Evolutionary conservation across 192 early-diverging fungal species (phyloP).

Genomic region (Endogone sp.): DNA sequence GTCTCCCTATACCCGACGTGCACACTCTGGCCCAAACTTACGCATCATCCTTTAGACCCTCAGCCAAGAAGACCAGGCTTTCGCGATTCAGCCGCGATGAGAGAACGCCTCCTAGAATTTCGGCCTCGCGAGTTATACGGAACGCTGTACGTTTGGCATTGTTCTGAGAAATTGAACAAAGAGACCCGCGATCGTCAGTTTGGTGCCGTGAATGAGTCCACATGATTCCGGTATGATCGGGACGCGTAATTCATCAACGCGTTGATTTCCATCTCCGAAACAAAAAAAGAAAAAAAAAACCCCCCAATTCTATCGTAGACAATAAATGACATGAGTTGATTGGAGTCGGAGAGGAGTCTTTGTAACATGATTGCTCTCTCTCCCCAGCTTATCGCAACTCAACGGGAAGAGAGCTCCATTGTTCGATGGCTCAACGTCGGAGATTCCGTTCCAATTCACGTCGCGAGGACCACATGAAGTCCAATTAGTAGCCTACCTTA

Average conservation of each 20-base stretch:
- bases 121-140: conserved; percentile 85
- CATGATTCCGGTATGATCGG: background rate
- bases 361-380: too few relatives aligned
- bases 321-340: too few relatives aligned
- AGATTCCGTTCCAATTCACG: background rate
- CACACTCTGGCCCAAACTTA: conserved; percentile 33
- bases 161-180: conserved; percentile 47
- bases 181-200: background rate
- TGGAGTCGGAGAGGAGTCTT: too few relatives aligned
- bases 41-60: conserved; percentile 89
- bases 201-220: background rate
- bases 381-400: too few relatives aligned
- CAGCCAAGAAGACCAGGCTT: conserved; percentile 77
- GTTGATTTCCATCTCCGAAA: too few relatives aligned
- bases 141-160: conserved; percentile 77
- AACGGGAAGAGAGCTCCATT: too few relatives aligned
- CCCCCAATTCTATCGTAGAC: too few relatives aligned
- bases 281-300: too few relatives aligned
- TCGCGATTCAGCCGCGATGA: conserved; percentile 81
- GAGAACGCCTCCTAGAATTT: conserved; percentile 84
- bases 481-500: conserved; percentile 50
- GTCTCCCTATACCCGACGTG: background rate
- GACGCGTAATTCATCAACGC: background rate
- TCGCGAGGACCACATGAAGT: background rate
- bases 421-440: background rate